phyloP scores from a whole-genome alignment of 2,329 filamentous ascomycete species.

The Epicoccum nigrum region DNA sequence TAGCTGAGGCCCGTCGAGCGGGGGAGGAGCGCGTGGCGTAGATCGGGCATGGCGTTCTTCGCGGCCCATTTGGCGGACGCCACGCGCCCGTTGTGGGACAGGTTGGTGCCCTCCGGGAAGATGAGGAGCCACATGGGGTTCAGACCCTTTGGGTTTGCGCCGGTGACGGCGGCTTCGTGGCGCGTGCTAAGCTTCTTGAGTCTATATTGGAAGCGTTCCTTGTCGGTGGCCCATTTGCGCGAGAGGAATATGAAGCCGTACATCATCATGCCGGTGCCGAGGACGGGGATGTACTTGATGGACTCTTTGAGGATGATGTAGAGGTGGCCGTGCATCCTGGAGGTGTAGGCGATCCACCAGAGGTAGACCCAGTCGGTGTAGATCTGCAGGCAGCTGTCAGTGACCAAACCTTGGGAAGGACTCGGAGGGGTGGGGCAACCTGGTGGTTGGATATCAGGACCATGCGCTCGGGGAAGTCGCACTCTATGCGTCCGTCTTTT shows the following conservation, averaged over 20 bases:
- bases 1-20: conserved; percentile 82
- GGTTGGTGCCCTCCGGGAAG: conserved; percentile 87
- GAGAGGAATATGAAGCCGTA: conserved; percentile 92
- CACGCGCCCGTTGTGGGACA: conserved; percentile 72
- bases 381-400: conserved; percentile 55
- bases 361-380: conserved; percentile 92
- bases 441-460: conserved; percentile 88
- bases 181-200: conserved; percentile 70
- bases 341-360: conserved; percentile 89
- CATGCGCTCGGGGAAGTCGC: conserved; percentile 79
- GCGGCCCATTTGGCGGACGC: conserved; percentile 77
- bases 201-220: conserved; percentile 74
- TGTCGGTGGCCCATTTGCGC: conserved; percentile 84
- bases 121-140: conserved; percentile 90
- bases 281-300: conserved; percentile 79
- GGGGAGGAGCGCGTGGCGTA: conserved; percentile 74
- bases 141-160: conserved; percentile 52
- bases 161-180: conserved; percentile 48
- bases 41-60: conserved; percentile 73
- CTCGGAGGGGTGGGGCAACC: conserved; percentile 28
- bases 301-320: conserved; percentile 92
- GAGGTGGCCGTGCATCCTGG: conserved; percentile 79
- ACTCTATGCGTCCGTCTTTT: conserved; percentile 72
- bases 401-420: background rate
- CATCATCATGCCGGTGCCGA: conserved; percentile 84